Conservation (phyloP, 108 stramenopile species). For the Poteriospumella lacustris region DNA sequence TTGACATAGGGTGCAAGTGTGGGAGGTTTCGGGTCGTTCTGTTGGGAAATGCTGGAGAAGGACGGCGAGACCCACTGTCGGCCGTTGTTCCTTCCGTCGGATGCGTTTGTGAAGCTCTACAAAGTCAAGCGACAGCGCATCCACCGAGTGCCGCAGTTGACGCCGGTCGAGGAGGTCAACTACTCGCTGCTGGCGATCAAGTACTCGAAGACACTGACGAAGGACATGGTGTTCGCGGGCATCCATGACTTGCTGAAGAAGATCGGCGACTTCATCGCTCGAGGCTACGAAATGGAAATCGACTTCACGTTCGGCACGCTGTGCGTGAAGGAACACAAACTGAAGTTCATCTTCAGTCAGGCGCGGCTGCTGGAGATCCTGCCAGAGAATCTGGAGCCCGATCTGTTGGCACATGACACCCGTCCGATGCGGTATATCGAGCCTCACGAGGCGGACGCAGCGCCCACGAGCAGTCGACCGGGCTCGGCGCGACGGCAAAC, state of each 20-base stretch:
- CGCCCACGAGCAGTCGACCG: no score
- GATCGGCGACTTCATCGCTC: constrained; percentile 18
- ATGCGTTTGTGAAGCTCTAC: constrained; percentile 18
- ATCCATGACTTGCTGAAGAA: not conserved
- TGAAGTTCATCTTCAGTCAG: constrained; percentile 18
- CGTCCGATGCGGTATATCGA: not conserved
- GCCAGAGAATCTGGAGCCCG: not conserved
- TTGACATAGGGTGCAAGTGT: constrained; percentile 19
- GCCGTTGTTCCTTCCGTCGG: not conserved
- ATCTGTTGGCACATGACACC: not conserved
- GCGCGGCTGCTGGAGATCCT: not conserved
- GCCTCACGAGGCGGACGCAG: no score
- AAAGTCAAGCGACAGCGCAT: not conserved
- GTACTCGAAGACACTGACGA: constrained; percentile 15
- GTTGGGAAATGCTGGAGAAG: constrained; percentile 10
- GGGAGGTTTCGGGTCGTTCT: not conserved
- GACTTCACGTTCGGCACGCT: constrained; percentile 18
- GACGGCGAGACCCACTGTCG: constrained; percentile 9
- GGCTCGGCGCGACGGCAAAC: no score
- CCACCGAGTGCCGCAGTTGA: not conserved
- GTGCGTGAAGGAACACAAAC: not conserved
- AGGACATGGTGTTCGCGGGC: constrained; percentile 26
- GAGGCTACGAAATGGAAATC: constrained; percentile 26
- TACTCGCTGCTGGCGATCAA: constrained; percentile 15
- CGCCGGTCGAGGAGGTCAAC: constrained; percentile 3